Evolutionary conservation across 2,329 filamentous ascomycete genomes (phyloP).

Genomic region (Phialophora expanda): DNA sequence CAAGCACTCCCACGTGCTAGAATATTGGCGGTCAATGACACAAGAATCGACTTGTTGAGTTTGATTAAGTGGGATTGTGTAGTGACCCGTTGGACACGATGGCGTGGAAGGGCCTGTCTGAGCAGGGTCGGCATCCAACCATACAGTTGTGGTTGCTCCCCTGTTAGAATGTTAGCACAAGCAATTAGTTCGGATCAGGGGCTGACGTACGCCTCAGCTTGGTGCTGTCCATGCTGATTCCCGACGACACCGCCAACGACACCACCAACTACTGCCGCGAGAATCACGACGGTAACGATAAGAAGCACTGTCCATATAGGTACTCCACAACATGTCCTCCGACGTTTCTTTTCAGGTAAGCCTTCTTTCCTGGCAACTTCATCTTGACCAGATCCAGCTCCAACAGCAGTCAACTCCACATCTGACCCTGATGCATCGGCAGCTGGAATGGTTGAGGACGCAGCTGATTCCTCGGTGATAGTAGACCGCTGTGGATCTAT

Average conservation of each 20-base stretch:
- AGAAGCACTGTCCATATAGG: constrained; percentile 59
- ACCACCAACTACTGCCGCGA: constrained; percentile 59
- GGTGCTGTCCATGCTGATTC: constrained; percentile 44
- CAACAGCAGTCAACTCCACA: constrained; percentile 34
- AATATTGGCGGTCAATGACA: constrained; percentile 52
- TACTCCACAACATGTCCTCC: constrained; percentile 55
- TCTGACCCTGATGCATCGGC: constrained; percentile 30
- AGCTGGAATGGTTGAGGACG: constrained; percentile 17
- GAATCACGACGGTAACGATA: constrained; percentile 52
- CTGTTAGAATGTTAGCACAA: constrained; percentile 38
- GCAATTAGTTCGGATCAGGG: constrained; percentile 8
- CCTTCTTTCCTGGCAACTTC: constrained; percentile 46
- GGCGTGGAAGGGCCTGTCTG: constrained; percentile 52
- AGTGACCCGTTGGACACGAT: constrained; percentile 55
- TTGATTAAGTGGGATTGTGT: constrained; percentile 53
- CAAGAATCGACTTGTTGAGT: constrained; percentile 57
- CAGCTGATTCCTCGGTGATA: constrained; percentile 22
- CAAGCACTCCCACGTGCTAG: constrained; percentile 59
- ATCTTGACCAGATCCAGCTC: constrained; percentile 38
- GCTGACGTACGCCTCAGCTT: constrained; percentile 38
- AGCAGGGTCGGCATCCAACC: constrained; percentile 58
- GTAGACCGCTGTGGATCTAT: constrained; percentile 27
- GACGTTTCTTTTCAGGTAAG: constrained; percentile 51
- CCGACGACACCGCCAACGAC: constrained; percentile 60
- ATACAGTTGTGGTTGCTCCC: constrained; percentile 53